These are phyloP conservation scores for Alternaria atra DNA, from an alignment of 2,329 filamentous ascomycete genomes.

Conservation along the genomic window DNA sequence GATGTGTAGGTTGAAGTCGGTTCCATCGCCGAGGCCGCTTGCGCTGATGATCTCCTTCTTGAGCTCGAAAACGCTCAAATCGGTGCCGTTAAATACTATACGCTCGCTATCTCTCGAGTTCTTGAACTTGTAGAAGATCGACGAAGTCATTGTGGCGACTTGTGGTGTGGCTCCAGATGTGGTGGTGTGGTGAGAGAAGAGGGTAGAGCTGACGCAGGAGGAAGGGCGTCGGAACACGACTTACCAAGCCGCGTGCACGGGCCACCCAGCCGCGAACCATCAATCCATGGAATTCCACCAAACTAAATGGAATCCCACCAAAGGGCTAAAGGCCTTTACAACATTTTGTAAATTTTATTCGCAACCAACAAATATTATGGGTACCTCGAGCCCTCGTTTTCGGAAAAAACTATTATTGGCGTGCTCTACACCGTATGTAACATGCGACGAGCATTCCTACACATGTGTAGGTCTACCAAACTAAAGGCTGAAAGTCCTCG, in stretches of 20 bases:
- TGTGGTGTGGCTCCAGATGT: constrained; percentile 12
- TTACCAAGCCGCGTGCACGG: constrained; percentile 7
- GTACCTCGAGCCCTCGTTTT: no score
- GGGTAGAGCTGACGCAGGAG: constrained; percentile 12
- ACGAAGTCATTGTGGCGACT: constrained; percentile 80
- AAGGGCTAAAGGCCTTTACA: background rate
- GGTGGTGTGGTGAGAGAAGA: constrained; percentile 16
- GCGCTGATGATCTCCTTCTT: constrained; percentile 98
- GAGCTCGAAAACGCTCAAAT: constrained; percentile 97
- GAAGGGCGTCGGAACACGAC: background rate
- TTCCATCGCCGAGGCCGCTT: constrained; percentile 91
- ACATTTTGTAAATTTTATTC: background rate
- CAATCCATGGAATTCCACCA: background rate
- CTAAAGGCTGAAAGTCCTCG: no score
- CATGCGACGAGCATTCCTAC: no score
- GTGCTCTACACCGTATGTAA: no score
- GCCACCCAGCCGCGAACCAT: background rate
- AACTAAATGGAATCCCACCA: background rate
- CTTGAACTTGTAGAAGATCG: constrained; percentile 99
- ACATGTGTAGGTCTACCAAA: no score
- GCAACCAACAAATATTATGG: no score
- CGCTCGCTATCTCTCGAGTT: constrained; percentile 94
- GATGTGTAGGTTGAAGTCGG: constrained; percentile 94
- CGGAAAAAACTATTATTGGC: no score
- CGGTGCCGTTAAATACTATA: constrained; percentile 96